Evolutionary conservation across 495 filamentous ascomycete species (phyloP).

Genomic region (Annulohypoxylon bovei): DNA sequence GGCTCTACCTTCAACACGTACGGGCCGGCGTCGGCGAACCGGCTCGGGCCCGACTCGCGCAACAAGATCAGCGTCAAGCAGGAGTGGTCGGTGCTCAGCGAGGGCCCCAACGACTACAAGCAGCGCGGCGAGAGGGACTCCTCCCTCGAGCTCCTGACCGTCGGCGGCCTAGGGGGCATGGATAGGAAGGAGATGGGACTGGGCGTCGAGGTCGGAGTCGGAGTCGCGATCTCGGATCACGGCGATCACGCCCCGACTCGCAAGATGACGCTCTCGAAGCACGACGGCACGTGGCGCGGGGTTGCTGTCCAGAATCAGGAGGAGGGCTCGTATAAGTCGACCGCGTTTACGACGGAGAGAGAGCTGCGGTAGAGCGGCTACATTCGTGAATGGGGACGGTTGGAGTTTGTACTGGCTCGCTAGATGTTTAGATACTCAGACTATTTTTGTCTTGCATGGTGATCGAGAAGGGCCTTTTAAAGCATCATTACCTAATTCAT

Average conservation of each 20-base stretch:
- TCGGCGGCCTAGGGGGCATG: background rate
- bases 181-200: background rate
- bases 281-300: conserved; percentile 30
- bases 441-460: conserved; percentile 11
- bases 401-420: background rate
- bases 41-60: conserved; percentile 12
- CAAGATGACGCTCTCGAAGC: conserved; percentile 39
- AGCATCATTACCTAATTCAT: background rate
- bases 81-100: conserved; percentile 39
- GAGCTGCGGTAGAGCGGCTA: conserved; percentile 8
- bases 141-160: conserved; percentile 25
- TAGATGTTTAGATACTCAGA: background rate
- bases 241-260: conserved; percentile 2
- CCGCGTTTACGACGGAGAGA: conserved; percentile 12
- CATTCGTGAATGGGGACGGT: background rate
- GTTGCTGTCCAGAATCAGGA: conserved; percentile 12
- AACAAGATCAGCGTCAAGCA: conserved; percentile 35
- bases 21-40: conserved; percentile 18
- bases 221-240: background rate
- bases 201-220: background rate
- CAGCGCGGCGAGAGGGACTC: conserved; percentile 14
- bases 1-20: conserved; percentile 30
- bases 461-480: background rate
- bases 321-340: conserved; percentile 21
- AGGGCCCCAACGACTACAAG: conserved; percentile 9